Percentiles rank a stretch among this genome's conserved stretches.
Evolutionary conservation across 352 stramenopile genomes (phyloP).

Genomic region (Plasmopara muralis): DNA sequence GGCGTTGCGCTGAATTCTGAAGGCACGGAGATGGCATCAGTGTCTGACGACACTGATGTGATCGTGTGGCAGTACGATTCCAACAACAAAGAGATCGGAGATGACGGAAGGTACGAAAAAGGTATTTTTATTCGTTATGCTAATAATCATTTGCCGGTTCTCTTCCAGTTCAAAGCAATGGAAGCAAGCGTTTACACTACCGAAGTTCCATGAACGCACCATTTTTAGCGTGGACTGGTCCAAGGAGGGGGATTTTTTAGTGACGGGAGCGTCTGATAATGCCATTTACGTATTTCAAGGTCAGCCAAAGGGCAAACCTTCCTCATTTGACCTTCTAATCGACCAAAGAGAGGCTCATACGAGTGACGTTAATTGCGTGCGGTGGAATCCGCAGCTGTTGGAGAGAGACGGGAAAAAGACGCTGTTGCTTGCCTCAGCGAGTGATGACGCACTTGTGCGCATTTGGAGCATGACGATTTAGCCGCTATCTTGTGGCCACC

Average conservation of each 20-base stretch:
- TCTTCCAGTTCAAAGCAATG: slow-evolving; percentile 56
- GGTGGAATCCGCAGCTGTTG: slow-evolving; percentile 47
- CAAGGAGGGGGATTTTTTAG: slow-evolving; percentile 77
- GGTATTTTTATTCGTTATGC: neutral
- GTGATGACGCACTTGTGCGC: slow-evolving; percentile 55
- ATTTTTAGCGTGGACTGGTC: slow-evolving; percentile 94
- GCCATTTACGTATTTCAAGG: slow-evolving; percentile 83
- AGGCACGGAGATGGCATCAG: slow-evolving; percentile 78
- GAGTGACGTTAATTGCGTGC: slow-evolving; percentile 81
- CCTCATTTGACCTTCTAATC: slow-evolving; percentile 63
- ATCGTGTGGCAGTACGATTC: slow-evolving; percentile 88
- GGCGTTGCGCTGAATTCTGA: slow-evolving; percentile 73
- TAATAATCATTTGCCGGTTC: neutral
- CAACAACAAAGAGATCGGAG: slow-evolving; percentile 41
- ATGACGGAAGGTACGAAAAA: slow-evolving; percentile 37
- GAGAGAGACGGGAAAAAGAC: slow-evolving; percentile 24
- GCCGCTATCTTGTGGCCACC: too few species aligned
- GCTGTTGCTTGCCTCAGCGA: slow-evolving; percentile 58
- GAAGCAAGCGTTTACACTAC: slow-evolving; percentile 74
- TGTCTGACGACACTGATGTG: slow-evolving; percentile 90
- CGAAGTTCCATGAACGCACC: slow-evolving; percentile 80
- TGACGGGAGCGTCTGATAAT: slow-evolving; percentile 89
- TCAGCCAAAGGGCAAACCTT: slow-evolving; percentile 8
- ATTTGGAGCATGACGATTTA: slow-evolving; percentile 36
- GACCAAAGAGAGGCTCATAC: slow-evolving; percentile 48